Conservation (phyloP, 2,329 filamentous ascomycete genomes). For the Verticillium longisporum region DNA sequence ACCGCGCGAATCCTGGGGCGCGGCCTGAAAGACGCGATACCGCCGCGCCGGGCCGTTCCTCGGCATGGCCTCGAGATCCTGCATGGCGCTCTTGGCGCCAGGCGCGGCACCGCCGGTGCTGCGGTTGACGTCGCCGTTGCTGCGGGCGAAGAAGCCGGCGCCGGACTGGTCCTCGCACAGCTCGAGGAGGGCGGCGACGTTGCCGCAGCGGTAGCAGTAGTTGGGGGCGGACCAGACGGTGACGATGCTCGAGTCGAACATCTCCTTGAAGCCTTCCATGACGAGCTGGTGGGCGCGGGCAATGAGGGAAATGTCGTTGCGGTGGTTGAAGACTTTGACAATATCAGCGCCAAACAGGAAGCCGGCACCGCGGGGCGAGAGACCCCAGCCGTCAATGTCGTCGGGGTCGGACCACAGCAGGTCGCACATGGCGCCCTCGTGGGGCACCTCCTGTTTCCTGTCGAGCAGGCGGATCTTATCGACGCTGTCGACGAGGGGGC, state of each 20-base stretch:
- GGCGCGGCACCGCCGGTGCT: constrained; percentile 33
- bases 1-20: constrained; percentile 88
- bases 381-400: constrained; percentile 94
- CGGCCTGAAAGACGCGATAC: constrained; percentile 94
- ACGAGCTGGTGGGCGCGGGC: constrained; percentile 94
- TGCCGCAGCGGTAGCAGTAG: constrained; percentile 94
- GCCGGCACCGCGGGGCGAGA: constrained; percentile 88
- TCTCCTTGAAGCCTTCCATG: constrained; percentile 99
- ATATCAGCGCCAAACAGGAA: constrained; percentile 96
- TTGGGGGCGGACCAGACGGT: constrained; percentile 99
- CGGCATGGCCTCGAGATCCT: constrained; percentile 35
- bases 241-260: constrained; percentile 94
- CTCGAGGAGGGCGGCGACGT: constrained; percentile 91
- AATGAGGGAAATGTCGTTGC: constrained; percentile 86
- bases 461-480: constrained; percentile 95
- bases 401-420: constrained; percentile 97
- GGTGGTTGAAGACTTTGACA: constrained; percentile 91
- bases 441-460: constrained; percentile 94
- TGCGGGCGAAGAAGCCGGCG: constrained; percentile 60
- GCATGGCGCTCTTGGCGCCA: constrained; percentile 33
- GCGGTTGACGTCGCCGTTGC: constrained; percentile 61
- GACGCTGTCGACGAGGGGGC: constrained; percentile 83
- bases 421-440: constrained; percentile 98
- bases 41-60: constrained; percentile 72
- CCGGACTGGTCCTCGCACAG: constrained; percentile 82